phyloP scores from a whole-genome alignment of 2,329 filamentous ascomycete genomes.

The Passalora sequoiae region DNA sequence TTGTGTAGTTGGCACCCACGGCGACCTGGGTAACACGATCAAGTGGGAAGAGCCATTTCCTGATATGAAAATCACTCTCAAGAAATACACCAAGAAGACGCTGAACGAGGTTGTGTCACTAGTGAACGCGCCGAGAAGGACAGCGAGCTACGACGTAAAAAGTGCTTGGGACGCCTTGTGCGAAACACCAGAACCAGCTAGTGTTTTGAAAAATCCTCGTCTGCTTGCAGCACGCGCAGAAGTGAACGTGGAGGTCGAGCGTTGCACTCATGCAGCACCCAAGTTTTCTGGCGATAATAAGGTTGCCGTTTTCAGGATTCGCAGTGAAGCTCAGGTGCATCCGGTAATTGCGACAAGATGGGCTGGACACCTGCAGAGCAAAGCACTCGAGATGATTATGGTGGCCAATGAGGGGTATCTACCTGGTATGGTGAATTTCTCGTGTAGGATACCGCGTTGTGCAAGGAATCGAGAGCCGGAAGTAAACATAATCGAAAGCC shows the following conservation, averaged over 20 bases:
- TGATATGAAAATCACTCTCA: slow-evolving; percentile 58
- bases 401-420: slow-evolving; percentile 64
- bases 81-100: slow-evolving; percentile 56
- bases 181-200: slow-evolving; percentile 46
- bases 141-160: slow-evolving; percentile 55
- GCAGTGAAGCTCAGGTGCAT: slow-evolving; percentile 58
- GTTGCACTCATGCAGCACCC: slow-evolving; percentile 57
- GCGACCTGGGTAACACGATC: slow-evolving; percentile 59
- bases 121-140: slow-evolving; percentile 61
- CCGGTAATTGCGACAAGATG: slow-evolving; percentile 63
- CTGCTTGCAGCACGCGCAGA: slow-evolving; percentile 54
- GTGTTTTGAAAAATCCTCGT: slow-evolving; percentile 46
- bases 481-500: slow-evolving; percentile 58
- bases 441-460: slow-evolving; percentile 56
- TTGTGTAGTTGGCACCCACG: slow-evolving; percentile 55
- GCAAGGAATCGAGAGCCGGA: slow-evolving; percentile 51
- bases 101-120: slow-evolving; percentile 60
- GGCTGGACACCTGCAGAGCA: slow-evolving; percentile 56
- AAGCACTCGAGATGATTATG: slow-evolving; percentile 58
- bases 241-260: slow-evolving; percentile 57
- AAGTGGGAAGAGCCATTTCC: slow-evolving; percentile 65
- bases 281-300: slow-evolving; percentile 59
- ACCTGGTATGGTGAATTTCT: slow-evolving; percentile 61
- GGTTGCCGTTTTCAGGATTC: slow-evolving; percentile 60
- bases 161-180: slow-evolving; percentile 58